Conservation (phyloP, 2,329 filamentous ascomycete genomes). For the Coniochaeta ligniaria region DNA sequence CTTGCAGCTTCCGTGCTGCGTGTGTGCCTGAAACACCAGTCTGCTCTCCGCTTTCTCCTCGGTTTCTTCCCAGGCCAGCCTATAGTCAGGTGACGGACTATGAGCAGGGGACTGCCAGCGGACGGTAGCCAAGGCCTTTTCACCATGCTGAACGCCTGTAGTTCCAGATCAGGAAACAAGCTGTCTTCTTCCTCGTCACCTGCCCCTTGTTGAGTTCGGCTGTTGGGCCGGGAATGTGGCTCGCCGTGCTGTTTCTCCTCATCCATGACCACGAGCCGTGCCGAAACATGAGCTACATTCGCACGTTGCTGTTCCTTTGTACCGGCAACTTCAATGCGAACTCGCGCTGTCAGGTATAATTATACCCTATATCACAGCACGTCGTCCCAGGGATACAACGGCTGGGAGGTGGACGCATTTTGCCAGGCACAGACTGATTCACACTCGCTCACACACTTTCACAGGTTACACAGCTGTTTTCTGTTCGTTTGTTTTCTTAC, state of each 20-base stretch:
- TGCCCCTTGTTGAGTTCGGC: not conserved
- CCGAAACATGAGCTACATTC: not conserved
- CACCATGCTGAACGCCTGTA: not conserved
- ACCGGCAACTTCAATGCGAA: constrained; percentile 6
- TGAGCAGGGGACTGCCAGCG: not conserved
- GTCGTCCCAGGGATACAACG: not conserved
- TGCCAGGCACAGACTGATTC: not conserved
- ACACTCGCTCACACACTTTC: not conserved
- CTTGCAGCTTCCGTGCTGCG: constrained; percentile 6
- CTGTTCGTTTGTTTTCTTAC: not conserved
- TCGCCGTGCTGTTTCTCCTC: not conserved
- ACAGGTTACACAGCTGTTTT: constrained; percentile 6
- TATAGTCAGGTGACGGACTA: constrained; percentile 2
- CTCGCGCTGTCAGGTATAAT: not conserved
- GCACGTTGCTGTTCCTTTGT: constrained; percentile 5
- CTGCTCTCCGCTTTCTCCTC: not conserved
- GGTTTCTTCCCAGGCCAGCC: not conserved
- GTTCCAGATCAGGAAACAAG: constrained; percentile 4
- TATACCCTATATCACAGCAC: constrained; percentile 6
- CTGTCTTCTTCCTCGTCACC: not conserved
- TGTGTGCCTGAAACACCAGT: not conserved
- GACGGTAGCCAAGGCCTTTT: not conserved
- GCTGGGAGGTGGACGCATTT: not conserved
- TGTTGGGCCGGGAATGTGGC: not conserved
- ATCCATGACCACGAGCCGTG: not conserved